These are phyloP conservation scores for Cyclocybe cylindracea DNA, from an alignment of 768 basidiomycete species.

Conservation along the genomic window DNA sequence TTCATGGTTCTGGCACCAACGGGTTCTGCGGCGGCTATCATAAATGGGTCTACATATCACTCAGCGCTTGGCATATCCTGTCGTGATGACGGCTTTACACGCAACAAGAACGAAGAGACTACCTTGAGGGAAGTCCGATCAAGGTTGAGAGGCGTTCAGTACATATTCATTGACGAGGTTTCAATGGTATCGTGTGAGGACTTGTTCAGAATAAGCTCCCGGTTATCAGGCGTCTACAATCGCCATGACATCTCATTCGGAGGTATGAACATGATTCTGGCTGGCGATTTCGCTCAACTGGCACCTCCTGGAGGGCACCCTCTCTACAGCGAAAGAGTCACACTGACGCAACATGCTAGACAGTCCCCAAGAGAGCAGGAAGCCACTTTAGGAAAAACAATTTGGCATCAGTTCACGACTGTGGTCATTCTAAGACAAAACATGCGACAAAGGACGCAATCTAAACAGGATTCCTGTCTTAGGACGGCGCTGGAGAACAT, in stretches of 20 bases:
- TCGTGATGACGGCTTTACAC: constrained; percentile 2
- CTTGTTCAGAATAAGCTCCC: constrained; percentile 24
- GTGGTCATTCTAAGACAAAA: constrained; percentile 33
- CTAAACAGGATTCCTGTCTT: constrained; percentile 24
- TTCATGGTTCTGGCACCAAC: constrained; percentile 32
- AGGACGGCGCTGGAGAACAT: constrained; percentile 20
- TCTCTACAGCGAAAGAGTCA: constrained; percentile 4
- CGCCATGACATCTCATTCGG: constrained; percentile 24
- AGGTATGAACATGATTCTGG: constrained; percentile 41
- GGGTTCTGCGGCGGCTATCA: constrained; percentile 29
- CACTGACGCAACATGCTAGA: constrained; percentile 12
- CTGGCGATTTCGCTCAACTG: constrained; percentile 45
- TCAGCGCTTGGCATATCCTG: constrained; percentile 27
- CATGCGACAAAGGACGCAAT: constrained; percentile 28
- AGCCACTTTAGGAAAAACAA: no score
- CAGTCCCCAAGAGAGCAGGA: constrained; percentile 29
- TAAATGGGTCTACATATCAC: constrained; percentile 38
- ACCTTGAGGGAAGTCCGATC: no score
- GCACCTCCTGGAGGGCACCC: constrained; percentile 25
- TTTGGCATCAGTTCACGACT: no score
- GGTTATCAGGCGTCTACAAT: constrained; percentile 17
- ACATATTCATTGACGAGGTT: no score
- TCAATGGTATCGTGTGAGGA: constrained; percentile 39
- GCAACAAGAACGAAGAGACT: constrained; percentile 26
- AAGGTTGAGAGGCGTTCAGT: no score